These are phyloP conservation scores for Paecilomyces variotii DNA, from an alignment of 2,329 filamentous ascomycete genomes.

Conservation along the genomic window DNA sequence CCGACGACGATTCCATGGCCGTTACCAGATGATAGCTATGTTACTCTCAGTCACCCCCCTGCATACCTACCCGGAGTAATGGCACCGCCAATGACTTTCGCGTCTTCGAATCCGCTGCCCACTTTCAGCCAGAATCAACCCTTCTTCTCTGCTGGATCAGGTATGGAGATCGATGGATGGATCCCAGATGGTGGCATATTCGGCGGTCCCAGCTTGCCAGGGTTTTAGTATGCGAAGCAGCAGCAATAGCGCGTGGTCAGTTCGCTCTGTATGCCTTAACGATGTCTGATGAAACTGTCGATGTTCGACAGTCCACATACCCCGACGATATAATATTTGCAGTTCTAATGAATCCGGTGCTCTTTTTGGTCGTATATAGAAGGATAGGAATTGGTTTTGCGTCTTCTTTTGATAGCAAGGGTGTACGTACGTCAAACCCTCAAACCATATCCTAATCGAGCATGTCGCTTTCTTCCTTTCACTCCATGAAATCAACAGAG, in stretches of 20 bases:
- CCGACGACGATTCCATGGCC: not conserved
- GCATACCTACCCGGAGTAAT: not conserved
- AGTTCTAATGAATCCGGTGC: not conserved
- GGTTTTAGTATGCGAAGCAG: not conserved
- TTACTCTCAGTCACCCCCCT: not conserved
- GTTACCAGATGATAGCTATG: not conserved
- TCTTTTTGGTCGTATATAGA: not conserved
- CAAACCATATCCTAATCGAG: no score
- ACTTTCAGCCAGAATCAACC: not conserved
- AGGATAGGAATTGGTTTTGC: not conserved
- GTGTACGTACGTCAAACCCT: not conserved
- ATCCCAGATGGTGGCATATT: constrained; percentile 8
- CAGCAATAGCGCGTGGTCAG: not conserved
- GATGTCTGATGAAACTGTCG: not conserved
- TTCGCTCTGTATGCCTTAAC: not conserved
- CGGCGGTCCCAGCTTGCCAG: constrained; percentile 3
- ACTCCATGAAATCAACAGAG: no score
- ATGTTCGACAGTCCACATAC: not conserved
- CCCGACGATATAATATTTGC: not conserved
- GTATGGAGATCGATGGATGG: constrained; percentile 10
- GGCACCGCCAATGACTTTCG: not conserved
- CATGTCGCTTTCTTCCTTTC: no score
- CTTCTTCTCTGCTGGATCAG: not conserved
- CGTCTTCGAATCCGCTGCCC: not conserved
- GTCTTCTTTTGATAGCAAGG: not conserved